Base-by-base conservation (phyloP, 371 early-diverging fungal species). In the Parasitella parasitica region DNA sequence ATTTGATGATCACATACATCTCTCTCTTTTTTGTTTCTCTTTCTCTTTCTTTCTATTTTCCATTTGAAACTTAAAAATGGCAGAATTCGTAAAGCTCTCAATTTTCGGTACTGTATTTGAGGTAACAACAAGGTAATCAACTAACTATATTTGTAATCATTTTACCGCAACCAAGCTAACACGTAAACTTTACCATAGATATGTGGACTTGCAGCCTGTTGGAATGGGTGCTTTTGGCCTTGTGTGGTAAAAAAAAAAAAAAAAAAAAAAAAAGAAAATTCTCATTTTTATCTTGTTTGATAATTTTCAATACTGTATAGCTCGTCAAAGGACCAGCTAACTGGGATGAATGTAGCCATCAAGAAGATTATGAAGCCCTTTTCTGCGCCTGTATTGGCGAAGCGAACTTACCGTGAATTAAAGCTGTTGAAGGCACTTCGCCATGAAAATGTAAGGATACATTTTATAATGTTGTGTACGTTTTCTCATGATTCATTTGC, bases 141-240 rank as follows among this genome's bases (percentile, higher is more conserved):
- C 70, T 3, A 32, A 32, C 32, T 32, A 32, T 32, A 32, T 32
- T 32, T 32, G 32, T 32, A 32, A 32, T 11, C 6, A 32, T 32
- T 32, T 32, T 32, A 32, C 11, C 32, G 6, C 1, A 32, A 8
- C 11, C 32, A 22, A 18, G 16, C 26, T 15, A 6, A 48, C 39
- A 39, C 39, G 18, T 22, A 20, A 30, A 38, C 11, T 32, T 32
- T 32, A 3, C 11, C 11, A 24, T 62, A 91, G 93, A 80, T 96
- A 96, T 82, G 87, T 88, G 28, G 91, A 94, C 77, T 83, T 96
- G 57, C 91, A 95, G 67, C 95, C 96, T 26, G 91, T 97, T n/a
- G 97, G 97, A 48, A 94, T 96, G 94, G 97, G 97, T 49, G 95
- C 96, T 6, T 97, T 96, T 75, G 97, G 97, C 62, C 83, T 96